phyloP scores from a whole-genome alignment of 768 basidiomycete species.

The Gloeophyllum trabeum region DNA sequence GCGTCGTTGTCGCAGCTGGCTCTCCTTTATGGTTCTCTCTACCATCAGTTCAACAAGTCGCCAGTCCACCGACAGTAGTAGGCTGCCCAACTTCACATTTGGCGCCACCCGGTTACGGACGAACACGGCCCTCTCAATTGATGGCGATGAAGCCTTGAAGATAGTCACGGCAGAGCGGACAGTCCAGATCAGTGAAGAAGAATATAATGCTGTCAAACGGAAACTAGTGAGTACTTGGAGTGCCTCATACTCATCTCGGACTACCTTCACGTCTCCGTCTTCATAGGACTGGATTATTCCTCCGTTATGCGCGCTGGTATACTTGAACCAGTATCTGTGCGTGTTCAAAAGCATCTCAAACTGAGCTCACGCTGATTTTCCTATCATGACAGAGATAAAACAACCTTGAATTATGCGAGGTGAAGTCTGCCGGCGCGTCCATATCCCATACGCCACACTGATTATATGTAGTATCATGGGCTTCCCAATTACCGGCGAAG shows the following conservation, averaged over 20 bases:
- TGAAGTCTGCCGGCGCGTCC: conserved; percentile 7
- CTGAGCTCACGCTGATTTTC: neutral
- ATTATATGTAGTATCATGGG: conserved; percentile 41
- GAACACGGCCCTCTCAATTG: too few relatives aligned
- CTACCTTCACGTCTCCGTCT: neutral
- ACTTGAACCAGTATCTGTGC: conserved; percentile 58
- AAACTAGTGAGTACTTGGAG: conserved; percentile 35
- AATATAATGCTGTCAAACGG: conserved; percentile 39
- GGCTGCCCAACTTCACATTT: too few relatives aligned
- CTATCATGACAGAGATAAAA: conserved; percentile 63
- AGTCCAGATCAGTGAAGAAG: conserved; percentile 46
- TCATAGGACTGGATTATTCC: conserved; percentile 39
- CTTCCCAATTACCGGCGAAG: conserved; percentile 52
- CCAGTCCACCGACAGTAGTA: too few relatives aligned
- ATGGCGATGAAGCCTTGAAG: conserved; percentile 41
- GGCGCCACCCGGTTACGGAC: too few relatives aligned
- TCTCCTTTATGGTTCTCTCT: too few relatives aligned
- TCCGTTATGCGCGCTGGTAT: conserved; percentile 51
- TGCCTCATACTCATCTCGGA: neutral
- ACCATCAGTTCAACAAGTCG: too few relatives aligned
- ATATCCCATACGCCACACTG: neutral
- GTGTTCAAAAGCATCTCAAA: conserved; percentile 7
- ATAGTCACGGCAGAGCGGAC: conserved; percentile 44
- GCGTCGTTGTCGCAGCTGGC: too few relatives aligned
- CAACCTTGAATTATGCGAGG: conserved; percentile 63